Conservation (phyloP, 2,329 filamentous ascomycete species). For the Aulographum hederae region DNA sequence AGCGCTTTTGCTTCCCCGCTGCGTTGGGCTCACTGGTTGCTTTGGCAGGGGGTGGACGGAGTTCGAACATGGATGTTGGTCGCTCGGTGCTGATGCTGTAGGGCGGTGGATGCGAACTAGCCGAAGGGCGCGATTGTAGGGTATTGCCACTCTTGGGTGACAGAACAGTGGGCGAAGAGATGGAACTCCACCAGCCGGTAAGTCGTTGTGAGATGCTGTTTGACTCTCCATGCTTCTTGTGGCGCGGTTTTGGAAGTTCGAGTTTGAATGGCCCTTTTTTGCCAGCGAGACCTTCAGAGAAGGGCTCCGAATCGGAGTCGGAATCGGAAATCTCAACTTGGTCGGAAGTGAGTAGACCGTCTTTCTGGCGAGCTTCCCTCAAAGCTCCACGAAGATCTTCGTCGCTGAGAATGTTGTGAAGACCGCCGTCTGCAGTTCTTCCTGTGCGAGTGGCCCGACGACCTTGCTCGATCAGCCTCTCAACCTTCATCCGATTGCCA, state of each 20-base stretch:
- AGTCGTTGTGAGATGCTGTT: conserved; percentile 6
- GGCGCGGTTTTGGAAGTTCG: not conserved
- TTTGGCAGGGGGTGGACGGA: conserved; percentile 10
- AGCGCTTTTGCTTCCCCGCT: not conserved
- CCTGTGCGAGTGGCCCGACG: conserved; percentile 22
- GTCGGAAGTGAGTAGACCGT: conserved; percentile 11
- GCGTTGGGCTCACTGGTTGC: conserved; percentile 6
- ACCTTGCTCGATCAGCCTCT: conserved; percentile 45
- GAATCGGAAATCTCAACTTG: not conserved
- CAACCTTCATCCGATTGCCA: conserved; percentile 68
- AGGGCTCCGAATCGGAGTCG: not conserved
- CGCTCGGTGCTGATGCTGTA: conserved; percentile 9
- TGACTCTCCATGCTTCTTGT: not conserved
- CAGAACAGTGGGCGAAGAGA: conserved; percentile 7
- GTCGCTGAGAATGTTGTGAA: conserved; percentile 23
- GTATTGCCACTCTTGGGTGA: not conserved
- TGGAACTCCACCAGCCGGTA: conserved; percentile 18
- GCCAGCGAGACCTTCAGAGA: not conserved
- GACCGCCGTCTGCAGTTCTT: conserved; percentile 13
- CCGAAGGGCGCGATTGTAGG: conserved; percentile 1
- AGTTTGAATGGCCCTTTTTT: not conserved
- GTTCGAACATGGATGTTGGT: conserved; percentile 18
- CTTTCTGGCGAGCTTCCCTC: conserved; percentile 12
- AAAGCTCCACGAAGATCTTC: conserved; percentile 27
- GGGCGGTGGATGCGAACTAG: conserved; percentile 4